Percentiles rank a stretch among this genome's conserved stretches.
Conservation (phyloP, 352 stramenopile species). For the Phytophthora constricta region DNA sequence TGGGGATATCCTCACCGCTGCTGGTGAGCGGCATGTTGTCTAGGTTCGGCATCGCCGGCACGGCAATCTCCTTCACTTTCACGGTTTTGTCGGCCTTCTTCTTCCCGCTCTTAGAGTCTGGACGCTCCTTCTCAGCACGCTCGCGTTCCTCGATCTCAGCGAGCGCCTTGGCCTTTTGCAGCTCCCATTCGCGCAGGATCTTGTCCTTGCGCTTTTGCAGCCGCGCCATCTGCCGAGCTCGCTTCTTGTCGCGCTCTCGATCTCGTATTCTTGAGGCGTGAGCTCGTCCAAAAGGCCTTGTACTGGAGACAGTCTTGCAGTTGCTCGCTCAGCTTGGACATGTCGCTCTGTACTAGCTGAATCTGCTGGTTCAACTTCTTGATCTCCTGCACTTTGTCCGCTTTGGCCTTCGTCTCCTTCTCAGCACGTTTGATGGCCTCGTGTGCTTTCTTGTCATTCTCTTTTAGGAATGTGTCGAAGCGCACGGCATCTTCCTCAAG, state of each 20-base stretch:
- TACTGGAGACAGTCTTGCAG: slow-evolving; percentile 95
- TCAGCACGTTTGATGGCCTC: slow-evolving; percentile 95
- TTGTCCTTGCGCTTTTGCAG: slow-evolving; percentile 79
- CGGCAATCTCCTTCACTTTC: slow-evolving; percentile 47
- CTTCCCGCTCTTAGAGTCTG: slow-evolving; percentile 59
- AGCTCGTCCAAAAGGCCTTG: slow-evolving; percentile 95
- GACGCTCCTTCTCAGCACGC: slow-evolving; percentile 57
- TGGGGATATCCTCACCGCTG: slow-evolving; percentile 92
- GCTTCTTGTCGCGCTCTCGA: slow-evolving; percentile 82
- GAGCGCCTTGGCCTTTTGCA: slow-evolving; percentile 53
- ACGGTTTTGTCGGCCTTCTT: slow-evolving; percentile 60
- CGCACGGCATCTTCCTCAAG: slow-evolving; percentile 95
- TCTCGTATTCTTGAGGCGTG: slow-evolving; percentile 86
- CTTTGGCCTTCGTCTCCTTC: slow-evolving; percentile 94
- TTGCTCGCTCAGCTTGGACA: slow-evolving; percentile 94
- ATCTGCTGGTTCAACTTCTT: slow-evolving; percentile 97
- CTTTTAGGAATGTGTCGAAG: slow-evolving; percentile 97
- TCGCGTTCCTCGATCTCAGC: slow-evolving; percentile 80
- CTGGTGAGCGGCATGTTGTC: slow-evolving; percentile 70
- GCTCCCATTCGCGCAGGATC: slow-evolving; percentile 72
- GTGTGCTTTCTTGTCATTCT: slow-evolving; percentile 97
- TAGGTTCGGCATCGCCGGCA: slow-evolving; percentile 75
- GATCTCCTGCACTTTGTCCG: slow-evolving; percentile 95
- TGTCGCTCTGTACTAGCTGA: slow-evolving; percentile 93
- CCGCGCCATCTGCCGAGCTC: slow-evolving; percentile 59